A percentile compares a stretch with the other conserved stretches of the same genome.
Conservation (phyloP, 1,284 basidiomycete genomes). For the Malassezia dermatis region DNA sequence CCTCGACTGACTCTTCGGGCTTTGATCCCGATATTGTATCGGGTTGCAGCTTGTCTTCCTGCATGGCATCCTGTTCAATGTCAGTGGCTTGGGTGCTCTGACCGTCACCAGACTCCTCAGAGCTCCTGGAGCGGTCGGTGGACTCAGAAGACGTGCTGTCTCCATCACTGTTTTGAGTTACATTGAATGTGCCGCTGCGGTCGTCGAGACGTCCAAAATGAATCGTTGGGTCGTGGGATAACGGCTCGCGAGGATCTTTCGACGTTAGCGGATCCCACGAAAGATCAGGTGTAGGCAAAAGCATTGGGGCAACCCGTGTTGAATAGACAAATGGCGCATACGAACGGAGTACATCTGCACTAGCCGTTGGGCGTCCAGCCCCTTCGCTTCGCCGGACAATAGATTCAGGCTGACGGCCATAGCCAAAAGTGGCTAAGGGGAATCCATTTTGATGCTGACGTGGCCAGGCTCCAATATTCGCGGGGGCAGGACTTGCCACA, state of each 20-base stretch:
- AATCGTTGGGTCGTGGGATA: slow-evolving; percentile 4
- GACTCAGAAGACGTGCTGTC: slow-evolving; percentile 36
- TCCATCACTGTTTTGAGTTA: slow-evolving; percentile 19
- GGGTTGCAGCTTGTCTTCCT: slow-evolving; percentile 5
- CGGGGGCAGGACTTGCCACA: slow-evolving; percentile 38
- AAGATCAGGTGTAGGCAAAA: slow-evolving; percentile 14
- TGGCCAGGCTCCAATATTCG: slow-evolving; percentile 39
- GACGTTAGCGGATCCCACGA: neutral
- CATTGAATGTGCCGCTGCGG: neutral
- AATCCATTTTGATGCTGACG: slow-evolving; percentile 6
- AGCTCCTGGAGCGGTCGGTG: slow-evolving; percentile 25
- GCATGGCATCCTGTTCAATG: slow-evolving; percentile 19
- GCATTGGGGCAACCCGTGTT: slow-evolving; percentile 6
- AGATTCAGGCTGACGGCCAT: neutral
- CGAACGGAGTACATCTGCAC: neutral
- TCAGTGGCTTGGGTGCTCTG: slow-evolving; percentile 36
- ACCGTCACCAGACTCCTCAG: slow-evolving; percentile 23
- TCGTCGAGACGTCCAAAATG: neutral
- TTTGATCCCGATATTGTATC: neutral
- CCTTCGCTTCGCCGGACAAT: neutral
- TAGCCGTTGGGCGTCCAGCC: neutral
- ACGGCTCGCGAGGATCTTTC: neutral
- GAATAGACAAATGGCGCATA: slow-evolving; percentile 8
- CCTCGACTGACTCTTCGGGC: slow-evolving; percentile 2
- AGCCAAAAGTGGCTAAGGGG: neutral